Percentiles rank a stretch among this genome's conserved stretches.
Evolutionary conservation across 176 grass and related monocot species (phyloP).

Genomic region (Avena atlantica): DNA sequence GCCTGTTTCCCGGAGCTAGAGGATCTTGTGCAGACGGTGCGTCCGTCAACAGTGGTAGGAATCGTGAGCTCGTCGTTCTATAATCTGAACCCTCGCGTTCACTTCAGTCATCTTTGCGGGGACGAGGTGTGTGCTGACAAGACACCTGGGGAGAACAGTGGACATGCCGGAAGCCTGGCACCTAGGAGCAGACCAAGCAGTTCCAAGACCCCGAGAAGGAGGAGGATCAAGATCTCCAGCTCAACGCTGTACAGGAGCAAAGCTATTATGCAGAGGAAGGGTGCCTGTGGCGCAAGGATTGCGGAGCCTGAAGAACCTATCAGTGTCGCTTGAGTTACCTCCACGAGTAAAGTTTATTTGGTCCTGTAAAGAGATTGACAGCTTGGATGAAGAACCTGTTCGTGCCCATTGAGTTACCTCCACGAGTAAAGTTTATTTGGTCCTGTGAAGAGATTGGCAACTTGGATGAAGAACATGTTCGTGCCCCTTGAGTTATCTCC

Average conservation of each 20-base stretch:
- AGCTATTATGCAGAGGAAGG: conserved; percentile 55
- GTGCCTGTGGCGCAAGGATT: conserved; percentile 58
- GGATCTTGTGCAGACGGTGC: conserved; percentile 66
- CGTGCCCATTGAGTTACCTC: conserved; percentile 10
- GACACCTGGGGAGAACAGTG: conserved; percentile 17
- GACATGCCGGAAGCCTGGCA: conserved; percentile 36
- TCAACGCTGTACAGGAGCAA: conserved; percentile 52
- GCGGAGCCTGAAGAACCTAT: conserved; percentile 52
- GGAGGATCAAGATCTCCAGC: conserved; percentile 46
- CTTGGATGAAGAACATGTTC: background rate
- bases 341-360: background rate
- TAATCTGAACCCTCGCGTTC: conserved; percentile 61
- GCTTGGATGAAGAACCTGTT: background rate
- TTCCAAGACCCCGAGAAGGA: conserved; percentile 46
- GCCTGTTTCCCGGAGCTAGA: conserved; percentile 75
- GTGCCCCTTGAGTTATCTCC: background rate
- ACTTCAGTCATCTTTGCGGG: conserved; percentile 60
- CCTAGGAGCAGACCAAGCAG: conserved; percentile 48
- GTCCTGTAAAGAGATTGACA: conserved; percentile 24
- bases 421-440: background rate
- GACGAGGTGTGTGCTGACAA: conserved; percentile 16
- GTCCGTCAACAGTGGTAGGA: conserved; percentile 58
- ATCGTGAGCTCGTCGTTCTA: conserved; percentile 68
- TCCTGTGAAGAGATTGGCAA: conserved; percentile 25
- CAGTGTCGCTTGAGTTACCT: conserved; percentile 29